These are phyloP conservation scores for Marchantia paleacea DNA, from an alignment of 225 moss, liverwort and hornwort species.

Conservation along the genomic window DNA sequence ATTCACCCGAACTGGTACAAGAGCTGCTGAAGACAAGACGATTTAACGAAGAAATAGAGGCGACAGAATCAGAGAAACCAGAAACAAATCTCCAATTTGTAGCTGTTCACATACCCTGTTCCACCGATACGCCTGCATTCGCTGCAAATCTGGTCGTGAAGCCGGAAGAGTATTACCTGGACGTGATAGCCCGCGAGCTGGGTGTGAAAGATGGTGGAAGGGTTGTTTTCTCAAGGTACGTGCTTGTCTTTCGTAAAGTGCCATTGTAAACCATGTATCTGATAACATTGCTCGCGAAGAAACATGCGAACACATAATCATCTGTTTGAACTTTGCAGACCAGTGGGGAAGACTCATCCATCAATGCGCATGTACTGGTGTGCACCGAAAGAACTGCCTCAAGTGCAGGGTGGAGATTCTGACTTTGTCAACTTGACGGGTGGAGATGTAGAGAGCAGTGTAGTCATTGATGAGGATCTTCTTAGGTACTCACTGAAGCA, in stretches of 20 bases:
- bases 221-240: conserved; percentile 75
- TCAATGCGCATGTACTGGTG: conserved; percentile 80
- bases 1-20: conserved; percentile 52
- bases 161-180: conserved; percentile 66
- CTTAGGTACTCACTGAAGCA: conserved; percentile 33
- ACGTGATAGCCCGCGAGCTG: conserved; percentile 67
- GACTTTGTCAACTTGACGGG: conserved; percentile 32
- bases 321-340: conserved; percentile 43
- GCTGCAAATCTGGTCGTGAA: conserved; percentile 42
- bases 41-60: conserved; percentile 12
- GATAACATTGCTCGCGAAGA: background rate
- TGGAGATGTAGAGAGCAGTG: conserved; percentile 1
- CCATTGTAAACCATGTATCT: background rate
- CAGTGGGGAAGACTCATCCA: conserved; percentile 69
- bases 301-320: background rate
- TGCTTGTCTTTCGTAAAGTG: background rate
- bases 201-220: conserved; percentile 68
- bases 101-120: conserved; percentile 64
- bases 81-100: conserved; percentile 34
- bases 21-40: conserved; percentile 35
- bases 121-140: conserved; percentile 45
- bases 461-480: conserved; percentile 28
- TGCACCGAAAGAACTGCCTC: conserved; percentile 47
- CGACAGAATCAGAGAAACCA: background rate
- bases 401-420: conserved; percentile 41